Base-by-base conservation (phyloP, 768 basidiomycete species). In the Heimioporus sp. region DNA sequence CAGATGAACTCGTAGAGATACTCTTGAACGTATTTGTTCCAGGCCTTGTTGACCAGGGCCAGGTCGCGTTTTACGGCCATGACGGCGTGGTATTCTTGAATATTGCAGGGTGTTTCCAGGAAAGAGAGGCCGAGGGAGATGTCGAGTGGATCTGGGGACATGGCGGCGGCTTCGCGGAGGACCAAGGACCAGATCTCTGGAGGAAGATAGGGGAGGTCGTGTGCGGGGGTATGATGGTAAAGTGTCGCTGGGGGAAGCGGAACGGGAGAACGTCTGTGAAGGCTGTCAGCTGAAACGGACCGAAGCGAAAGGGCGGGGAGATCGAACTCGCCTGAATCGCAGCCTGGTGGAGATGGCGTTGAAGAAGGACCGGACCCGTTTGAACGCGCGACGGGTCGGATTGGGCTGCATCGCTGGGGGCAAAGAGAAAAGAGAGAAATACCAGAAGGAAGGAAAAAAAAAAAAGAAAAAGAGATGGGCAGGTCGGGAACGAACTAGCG, bases 1-100 rank as follows among this genome's bases (percentile, higher is more conserved):
- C 87, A 88, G 35, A 88, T 77, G 63, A 80, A 82, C 61, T 87
- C 83, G 68, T 78, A 88, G 16, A 88, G 66, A 39, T 80, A 76
- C 49, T 78, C 76, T 58, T 81, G 80, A 4, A 76, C 70, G 46
- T 80, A 72, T 34, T 63, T 71, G 60, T 81, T 72, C 80, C 83
- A 90, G 10, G 72, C 66, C 39, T 76, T 73, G 63, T 69, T 81
- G 6, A 90, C 85, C 41, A 78, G 72, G 8, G 80, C 72, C 21
- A 87, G 63, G 46, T 67, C 66, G 20, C 72, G 68, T 61, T 86
- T 87, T 54, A 70, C 68, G 11, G 59, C 63, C 75, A 87, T 80
- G 51, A 69, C 60, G 2, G 66, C 50, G 32, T 72, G 70, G 61
- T 90, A 84, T 21, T 73, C 70, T 7, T 66, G 62, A 39, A 76